These are phyloP conservation scores for Penicillium sp. DNA, from an alignment of 2,329 filamentous ascomycete genomes.

Conservation along the genomic window DNA sequence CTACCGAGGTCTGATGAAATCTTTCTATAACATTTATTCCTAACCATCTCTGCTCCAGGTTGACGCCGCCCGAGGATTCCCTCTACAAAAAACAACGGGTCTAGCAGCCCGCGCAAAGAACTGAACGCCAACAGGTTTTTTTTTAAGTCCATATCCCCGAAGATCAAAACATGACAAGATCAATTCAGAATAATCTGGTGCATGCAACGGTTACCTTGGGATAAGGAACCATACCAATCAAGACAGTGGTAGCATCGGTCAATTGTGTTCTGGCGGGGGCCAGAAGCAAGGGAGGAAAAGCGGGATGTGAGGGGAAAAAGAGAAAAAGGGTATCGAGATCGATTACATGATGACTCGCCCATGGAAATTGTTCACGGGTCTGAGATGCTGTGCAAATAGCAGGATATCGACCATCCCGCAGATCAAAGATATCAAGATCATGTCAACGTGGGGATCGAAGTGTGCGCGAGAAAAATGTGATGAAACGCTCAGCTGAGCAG, in stretches of 20 bases:
- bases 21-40: conserved; percentile 12
- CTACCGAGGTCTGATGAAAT: background rate
- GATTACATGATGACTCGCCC: conserved; percentile 17
- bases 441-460: conserved; percentile 9
- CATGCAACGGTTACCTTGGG: conserved; percentile 12
- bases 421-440: conserved; percentile 8
- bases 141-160: conserved; percentile 12
- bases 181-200: conserved; percentile 4
- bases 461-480: conserved; percentile 8
- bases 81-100: conserved; percentile 10
- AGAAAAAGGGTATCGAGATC: conserved; percentile 26
- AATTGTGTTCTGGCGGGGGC: conserved; percentile 9
- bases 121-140: conserved; percentile 14
- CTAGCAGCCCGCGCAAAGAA: conserved; percentile 12
- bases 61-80: conserved; percentile 18
- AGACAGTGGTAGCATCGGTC: background rate
- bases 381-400: conserved; percentile 11
- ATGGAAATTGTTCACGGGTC: conserved; percentile 1
- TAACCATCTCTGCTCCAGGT: conserved; percentile 14
- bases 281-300: conserved; percentile 18
- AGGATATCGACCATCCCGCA: conserved; percentile 11
- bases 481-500: conserved; percentile 57
- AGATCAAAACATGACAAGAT: conserved; percentile 3
- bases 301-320: conserved; percentile 4
- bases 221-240: background rate